Base-by-base conservation (phyloP, 441 rosid genomes). In the Francoa sonchifolia region DNA sequence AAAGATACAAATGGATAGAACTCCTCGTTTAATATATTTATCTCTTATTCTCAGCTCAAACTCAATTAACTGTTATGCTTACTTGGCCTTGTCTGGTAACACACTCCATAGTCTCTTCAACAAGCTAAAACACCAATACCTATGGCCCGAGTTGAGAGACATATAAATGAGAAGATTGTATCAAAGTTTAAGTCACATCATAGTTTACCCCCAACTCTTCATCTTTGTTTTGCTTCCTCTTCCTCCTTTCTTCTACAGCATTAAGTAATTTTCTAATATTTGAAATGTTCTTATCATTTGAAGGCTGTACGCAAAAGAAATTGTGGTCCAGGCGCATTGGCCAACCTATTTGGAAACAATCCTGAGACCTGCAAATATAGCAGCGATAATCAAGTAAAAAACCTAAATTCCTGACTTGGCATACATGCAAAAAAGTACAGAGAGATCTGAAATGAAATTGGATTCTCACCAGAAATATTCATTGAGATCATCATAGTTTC, bases 401-500 rank as follows among this genome's bases (percentile, higher is more conserved):
- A 27, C 29, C 39, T 33, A 22, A 48, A 67, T 50, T 38, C 53
- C 40, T 43, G 20, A 56, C 26, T 31, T 17, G 16, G 32, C 13
- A 54, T 20, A 48, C 17, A 35, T 26, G 23, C 12, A 43, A 39
- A 55, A 39, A 35, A 11, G 14, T 49, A 45, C 42, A 39, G 27
- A 37, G 30, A 18, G 16, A 22, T 35, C 47, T 33, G 27, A 32
- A 40, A 33, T n/a, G 7, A 9, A 21, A 32, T 48, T 13, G 53
- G 11, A 25, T 32, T 46, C 76, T 36, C 30, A 82, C 99, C 96
- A 90, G 76, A 90, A 90, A 62, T 51, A 90, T 69, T 90, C 99
- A 21, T 86, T 90, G 50, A 85, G 71, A 57, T 90, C 99, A 68
- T 90, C 99, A 10, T 85, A 90, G 74, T 90, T 90, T 73, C 99